These are phyloP conservation scores for Mycena galericulata DNA, from an alignment of 768 basidiomycete genomes.

Conservation along the genomic window DNA sequence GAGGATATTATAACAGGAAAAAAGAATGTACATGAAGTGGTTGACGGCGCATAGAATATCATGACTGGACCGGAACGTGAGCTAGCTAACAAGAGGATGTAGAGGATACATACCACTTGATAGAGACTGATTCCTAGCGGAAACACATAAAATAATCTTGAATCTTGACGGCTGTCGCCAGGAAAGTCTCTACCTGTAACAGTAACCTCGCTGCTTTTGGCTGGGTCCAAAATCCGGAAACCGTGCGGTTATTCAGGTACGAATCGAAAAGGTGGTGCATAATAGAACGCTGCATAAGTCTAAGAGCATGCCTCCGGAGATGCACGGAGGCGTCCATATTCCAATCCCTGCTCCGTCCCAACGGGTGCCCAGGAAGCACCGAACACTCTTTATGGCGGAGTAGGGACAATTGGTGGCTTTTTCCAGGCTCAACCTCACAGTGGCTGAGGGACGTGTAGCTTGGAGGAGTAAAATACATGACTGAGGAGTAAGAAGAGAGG, in stretches of 20 bases:
- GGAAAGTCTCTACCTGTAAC: conserved; percentile 10
- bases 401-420: background rate
- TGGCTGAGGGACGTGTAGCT: background rate
- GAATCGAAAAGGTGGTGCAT: conserved; percentile 8
- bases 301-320: background rate
- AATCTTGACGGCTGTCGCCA: conserved; percentile 12
- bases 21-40: background rate
- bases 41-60: conserved; percentile 12
- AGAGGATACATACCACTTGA: background rate
- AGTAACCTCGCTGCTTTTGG: background rate
- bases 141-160: conserved; percentile 8
- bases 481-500: too few species aligned
- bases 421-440: background rate
- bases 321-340: conserved; percentile 1
- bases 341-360: background rate
- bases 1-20: too few species aligned
- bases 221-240: conserved; percentile 12
- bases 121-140: conserved; percentile 4
- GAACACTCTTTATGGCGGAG: background rate
- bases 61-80: background rate
- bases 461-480: background rate
- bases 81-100: background rate
- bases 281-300: background rate
- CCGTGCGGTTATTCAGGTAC: background rate
- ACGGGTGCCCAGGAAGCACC: background rate